Evolutionary conservation across 2,329 filamentous ascomycete species (phyloP), one percentile per base, ranked within the genome.

Genomic region (Aspergillus sp.): DNA sequence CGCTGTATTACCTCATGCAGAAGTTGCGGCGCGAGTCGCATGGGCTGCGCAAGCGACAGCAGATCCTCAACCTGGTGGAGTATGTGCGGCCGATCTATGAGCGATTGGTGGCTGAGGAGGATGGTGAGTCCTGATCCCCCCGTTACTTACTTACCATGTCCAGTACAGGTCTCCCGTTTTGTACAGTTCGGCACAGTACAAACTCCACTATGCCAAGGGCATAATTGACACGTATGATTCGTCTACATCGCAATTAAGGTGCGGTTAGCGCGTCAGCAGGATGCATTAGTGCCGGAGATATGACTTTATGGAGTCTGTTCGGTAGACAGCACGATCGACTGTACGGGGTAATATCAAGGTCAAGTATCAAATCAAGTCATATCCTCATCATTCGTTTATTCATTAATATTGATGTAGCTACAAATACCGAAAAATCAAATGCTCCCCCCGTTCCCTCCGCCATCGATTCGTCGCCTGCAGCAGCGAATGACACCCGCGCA

Each of bases 381-480:
- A 5, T 16, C n/a, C n/a, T n/a, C n/a, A n/a, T 40, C 16, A 42
- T 42, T 5, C 19, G 16, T 42, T 13, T 3, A 34, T 36, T 19
- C 23, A 21, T 29, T 11, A 29, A 5, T 19, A 29, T 31, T n/a
- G n/a, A n/a, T n/a, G n/a, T n/a, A n/a, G n/a, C n/a, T 47, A 52
- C 14, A 52, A 34, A 32, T 52, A 52, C 3, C 50, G 31, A 45
- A 52, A 52, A 14, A 52, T 52, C 45, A 52, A 20, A 20, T 45
- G 50, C 47, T 58, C 56, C 16, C 54, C 54, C n/a, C 54, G 29
- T 20, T 21, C 10, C 20, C 48, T 47, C 2, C 65, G 59, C 66
- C 66, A 68, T 4, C 56, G 46, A 57, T 68, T 68, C 9, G 66
- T 68, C 10, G 61, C 50, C 34, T 57, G 53, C 60, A 68, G 52